Evolutionary conservation across 1,284 basidiomycete species (phyloP).

Genomic region (Abortiporus biennis): DNA sequence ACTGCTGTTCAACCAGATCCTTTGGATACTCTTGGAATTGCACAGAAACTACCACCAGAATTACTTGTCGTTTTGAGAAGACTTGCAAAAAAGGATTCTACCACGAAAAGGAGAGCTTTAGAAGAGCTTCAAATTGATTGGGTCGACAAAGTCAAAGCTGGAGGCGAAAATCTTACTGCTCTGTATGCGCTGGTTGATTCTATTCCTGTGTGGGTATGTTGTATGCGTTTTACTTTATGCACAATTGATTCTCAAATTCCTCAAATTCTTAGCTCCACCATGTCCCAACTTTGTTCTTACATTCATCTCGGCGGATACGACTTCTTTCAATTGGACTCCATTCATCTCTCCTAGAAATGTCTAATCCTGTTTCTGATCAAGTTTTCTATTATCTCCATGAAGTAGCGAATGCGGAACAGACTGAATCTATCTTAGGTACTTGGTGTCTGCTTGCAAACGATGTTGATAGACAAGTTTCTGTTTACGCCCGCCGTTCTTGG

Average conservation of each 20-base stretch:
- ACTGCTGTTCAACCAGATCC: slow-evolving; percentile 84
- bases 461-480: slow-evolving; percentile 58
- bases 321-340: slow-evolving; percentile 68
- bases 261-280: slow-evolving; percentile 71
- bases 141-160: slow-evolving; percentile 47
- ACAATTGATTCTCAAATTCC: background rate
- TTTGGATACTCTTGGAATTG: slow-evolving; percentile 83
- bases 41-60: slow-evolving; percentile 72
- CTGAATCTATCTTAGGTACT: slow-evolving; percentile 71
- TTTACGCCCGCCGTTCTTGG: slow-evolving; percentile 52
- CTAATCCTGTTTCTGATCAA: slow-evolving; percentile 41
- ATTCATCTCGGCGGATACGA: slow-evolving; percentile 77
- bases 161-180: slow-evolving; percentile 35
- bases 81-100: slow-evolving; percentile 87
- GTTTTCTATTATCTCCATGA: slow-evolving; percentile 59
- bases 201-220: slow-evolving; percentile 86
- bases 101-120: slow-evolving; percentile 82
- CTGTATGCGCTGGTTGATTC: slow-evolving; percentile 48
- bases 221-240: background rate
- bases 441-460: slow-evolving; percentile 79
- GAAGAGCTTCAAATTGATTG: slow-evolving; percentile 78
- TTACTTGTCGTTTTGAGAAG: slow-evolving; percentile 80
- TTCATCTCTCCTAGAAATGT: slow-evolving; percentile 54
- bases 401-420: slow-evolving; percentile 44
- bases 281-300: slow-evolving; percentile 74